Conservation (phyloP, 2,329 filamentous ascomycete species). For the Aspergillus bombycis region DNA sequence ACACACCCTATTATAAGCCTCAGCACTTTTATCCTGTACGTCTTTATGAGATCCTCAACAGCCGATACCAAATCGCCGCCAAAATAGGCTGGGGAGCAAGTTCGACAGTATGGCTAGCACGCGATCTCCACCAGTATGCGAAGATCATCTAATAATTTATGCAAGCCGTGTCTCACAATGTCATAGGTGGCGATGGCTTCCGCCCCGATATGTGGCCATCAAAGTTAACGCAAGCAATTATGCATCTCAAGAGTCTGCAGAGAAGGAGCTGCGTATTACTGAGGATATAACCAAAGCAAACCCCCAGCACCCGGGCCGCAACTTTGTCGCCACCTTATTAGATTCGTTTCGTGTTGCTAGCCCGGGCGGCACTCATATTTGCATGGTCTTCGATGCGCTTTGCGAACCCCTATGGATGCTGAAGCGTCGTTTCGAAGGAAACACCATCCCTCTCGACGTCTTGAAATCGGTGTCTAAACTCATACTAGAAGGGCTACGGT, state of each 20-base stretch:
- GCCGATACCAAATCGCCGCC: conserved; percentile 41
- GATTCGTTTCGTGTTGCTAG: conserved; percentile 38
- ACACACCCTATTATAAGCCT: conserved; percentile 17
- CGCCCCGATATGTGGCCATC: conserved; percentile 35
- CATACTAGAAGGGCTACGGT: conserved; percentile 44
- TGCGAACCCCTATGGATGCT: conserved; percentile 40
- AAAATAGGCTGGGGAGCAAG: conserved; percentile 45
- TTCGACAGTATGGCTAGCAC: conserved; percentile 48
- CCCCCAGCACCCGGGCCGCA: conserved; percentile 32
- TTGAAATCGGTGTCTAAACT: conserved; percentile 35
- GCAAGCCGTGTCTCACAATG: conserved; percentile 8
- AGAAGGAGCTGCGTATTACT: conserved; percentile 36
- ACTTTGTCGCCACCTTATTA: conserved; percentile 35
- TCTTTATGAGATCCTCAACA: conserved; percentile 28
- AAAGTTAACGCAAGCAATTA: conserved; percentile 38
- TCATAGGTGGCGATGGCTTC: conserved; percentile 29
- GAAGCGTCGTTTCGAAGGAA: conserved; percentile 29
- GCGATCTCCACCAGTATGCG: conserved; percentile 30
- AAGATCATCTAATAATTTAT: conserved; percentile 6
- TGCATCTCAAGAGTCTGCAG: conserved; percentile 21
- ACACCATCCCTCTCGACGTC: conserved; percentile 30
- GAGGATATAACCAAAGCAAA: conserved; percentile 34
- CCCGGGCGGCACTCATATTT: conserved; percentile 35
- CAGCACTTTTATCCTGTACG: conserved; percentile 21
- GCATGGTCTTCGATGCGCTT: conserved; percentile 41